Evolutionary conservation across 176 grass and related monocot species (phyloP).

Genomic region (Hordeum vulgare): MorexV3_pseudomolecules_assembly NC_058521.1:12240208-12240707

Average conservation of each 20-base stretch:
- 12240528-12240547: neutral
- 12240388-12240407: conserved; percentile 25
- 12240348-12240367: conserved; percentile 22
- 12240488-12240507: conserved; percentile 19
- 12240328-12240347: neutral
- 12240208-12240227: neutral
- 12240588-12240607: conserved; percentile 23
- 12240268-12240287: neutral
- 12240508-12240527: conserved; percentile 13
- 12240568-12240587: conserved; percentile 1
- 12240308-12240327: neutral
- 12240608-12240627: conserved; percentile 45
- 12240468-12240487: conserved; percentile 41
- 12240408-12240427: conserved; percentile 31
- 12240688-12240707: no score
- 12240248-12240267: no score
- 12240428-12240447: conserved; percentile 43
- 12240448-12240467: conserved; percentile 37
- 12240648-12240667: conserved; percentile 27
- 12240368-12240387: conserved; percentile 29
- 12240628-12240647: conserved; percentile 43
- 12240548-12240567: no score
- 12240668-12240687: no score
- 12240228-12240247: neutral
- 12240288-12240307: neutral